Conservation (phyloP, 1,139 yeast genomes). For the Zygoascus sp. region DNA sequence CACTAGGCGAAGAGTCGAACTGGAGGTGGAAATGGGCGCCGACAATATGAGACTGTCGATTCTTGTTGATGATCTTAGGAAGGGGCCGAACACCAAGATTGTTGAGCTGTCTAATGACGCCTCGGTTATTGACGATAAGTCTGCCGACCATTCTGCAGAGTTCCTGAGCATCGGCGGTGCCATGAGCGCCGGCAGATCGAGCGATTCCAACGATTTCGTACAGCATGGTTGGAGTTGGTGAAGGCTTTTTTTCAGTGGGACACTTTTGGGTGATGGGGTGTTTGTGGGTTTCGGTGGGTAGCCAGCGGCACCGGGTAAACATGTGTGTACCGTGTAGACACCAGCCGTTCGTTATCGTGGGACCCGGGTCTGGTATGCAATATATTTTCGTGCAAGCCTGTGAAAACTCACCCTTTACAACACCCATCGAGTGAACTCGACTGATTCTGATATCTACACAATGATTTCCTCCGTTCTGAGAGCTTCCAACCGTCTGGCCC, state of each 20-base stretch:
- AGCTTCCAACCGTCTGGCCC: slow-evolving; percentile 12
- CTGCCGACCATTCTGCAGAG: slow-evolving; percentile 80
- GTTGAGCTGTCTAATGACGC: slow-evolving; percentile 77
- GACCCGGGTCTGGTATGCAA: neutral
- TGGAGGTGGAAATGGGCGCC: slow-evolving; percentile 84
- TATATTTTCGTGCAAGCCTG: neutral
- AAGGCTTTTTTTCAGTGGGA: slow-evolving; percentile 3
- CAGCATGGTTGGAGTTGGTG: slow-evolving; percentile 49
- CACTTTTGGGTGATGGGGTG: neutral
- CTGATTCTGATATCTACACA: slow-evolving; percentile 8
- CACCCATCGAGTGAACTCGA: neutral
- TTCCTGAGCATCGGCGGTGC: slow-evolving; percentile 39
- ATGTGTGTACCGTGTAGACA: neutral
- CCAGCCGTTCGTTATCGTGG: neutral
- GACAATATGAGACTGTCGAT: slow-evolving; percentile 85
- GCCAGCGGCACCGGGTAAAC: slow-evolving; percentile 6
- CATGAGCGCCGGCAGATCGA: slow-evolving; percentile 41
- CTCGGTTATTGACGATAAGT: slow-evolving; percentile 81
- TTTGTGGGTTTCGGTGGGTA: neutral
- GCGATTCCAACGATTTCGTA: slow-evolving; percentile 90
- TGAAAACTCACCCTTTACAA: neutral
- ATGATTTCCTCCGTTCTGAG: slow-evolving; percentile 11
- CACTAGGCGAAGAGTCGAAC: slow-evolving; percentile 81
- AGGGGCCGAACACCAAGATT: slow-evolving; percentile 74
- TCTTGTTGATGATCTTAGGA: slow-evolving; percentile 77